Evolutionary conservation across 1,139 yeast species (phyloP).

Genomic region (Lodderomyces metapsilosis): DNA sequence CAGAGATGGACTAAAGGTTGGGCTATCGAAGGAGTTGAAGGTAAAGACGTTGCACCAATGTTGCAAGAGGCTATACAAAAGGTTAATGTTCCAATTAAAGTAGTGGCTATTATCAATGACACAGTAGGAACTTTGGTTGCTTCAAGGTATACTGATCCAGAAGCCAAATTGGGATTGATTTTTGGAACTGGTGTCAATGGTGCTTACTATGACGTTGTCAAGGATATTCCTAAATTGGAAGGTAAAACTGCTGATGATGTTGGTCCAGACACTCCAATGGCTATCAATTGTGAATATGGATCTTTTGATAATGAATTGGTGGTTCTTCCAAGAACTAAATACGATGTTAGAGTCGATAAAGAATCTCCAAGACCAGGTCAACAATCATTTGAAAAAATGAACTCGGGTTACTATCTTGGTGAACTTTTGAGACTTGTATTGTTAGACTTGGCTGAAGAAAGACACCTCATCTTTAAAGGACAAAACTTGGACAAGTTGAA

Average conservation of each 20-base stretch:
- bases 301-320: constrained; percentile 90
- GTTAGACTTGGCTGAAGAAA: constrained; percentile 63
- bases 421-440: constrained; percentile 83
- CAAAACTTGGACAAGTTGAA: constrained; percentile 64
- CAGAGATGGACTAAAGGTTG: constrained; percentile 99
- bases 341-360: constrained; percentile 74
- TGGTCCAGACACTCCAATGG: constrained; percentile 70
- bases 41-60: constrained; percentile 91
- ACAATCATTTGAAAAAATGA: constrained; percentile 96
- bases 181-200: constrained; percentile 99
- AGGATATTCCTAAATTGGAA: constrained; percentile 77
- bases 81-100: constrained; percentile 70
- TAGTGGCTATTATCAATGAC: constrained; percentile 92
- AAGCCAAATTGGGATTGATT: constrained; percentile 90
- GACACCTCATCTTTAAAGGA: constrained; percentile 61
- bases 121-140: constrained; percentile 98
- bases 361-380: constrained; percentile 96
- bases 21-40: constrained; percentile 92
- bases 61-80: constrained; percentile 71
- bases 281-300: constrained; percentile 97
- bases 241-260: constrained; percentile 69
- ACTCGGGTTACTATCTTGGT: constrained; percentile 94
- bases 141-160: constrained; percentile 86
- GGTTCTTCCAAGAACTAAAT: constrained; percentile 85
- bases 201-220: constrained; percentile 83